These are phyloP conservation scores for Monosporascus sp. DNA, from an alignment of 2,329 filamentous ascomycete species.

Conservation along the genomic window DNA sequence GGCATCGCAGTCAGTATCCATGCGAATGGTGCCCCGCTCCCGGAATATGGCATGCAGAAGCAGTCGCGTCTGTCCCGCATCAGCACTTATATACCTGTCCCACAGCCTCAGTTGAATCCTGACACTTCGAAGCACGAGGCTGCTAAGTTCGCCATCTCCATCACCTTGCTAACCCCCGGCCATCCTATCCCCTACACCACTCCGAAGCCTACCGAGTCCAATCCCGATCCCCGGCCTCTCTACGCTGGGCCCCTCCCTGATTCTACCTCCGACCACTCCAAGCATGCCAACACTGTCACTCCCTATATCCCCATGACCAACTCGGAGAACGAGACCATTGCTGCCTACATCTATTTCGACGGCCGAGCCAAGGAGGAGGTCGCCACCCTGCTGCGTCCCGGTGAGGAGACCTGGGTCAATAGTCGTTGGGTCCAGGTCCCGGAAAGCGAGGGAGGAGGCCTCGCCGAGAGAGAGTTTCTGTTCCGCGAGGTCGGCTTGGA, in stretches of 20 bases:
- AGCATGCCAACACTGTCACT: slow-evolving; percentile 54
- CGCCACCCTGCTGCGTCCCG: slow-evolving; percentile 82
- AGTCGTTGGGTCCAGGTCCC: slow-evolving; percentile 96
- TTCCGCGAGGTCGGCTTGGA: slow-evolving; percentile 96
- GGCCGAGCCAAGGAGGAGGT: slow-evolving; percentile 94
- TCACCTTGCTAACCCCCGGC: slow-evolving; percentile 85
- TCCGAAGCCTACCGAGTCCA: slow-evolving; percentile 69
- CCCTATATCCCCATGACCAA: slow-evolving; percentile 91
- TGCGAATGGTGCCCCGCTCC: slow-evolving; percentile 69
- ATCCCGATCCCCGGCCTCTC: slow-evolving; percentile 77
- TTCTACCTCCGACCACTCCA: slow-evolving; percentile 40
- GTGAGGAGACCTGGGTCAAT: slow-evolving; percentile 99
- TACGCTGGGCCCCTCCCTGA: slow-evolving; percentile 68
- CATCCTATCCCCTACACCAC: slow-evolving; percentile 89
- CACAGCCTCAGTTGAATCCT: slow-evolving; percentile 72
- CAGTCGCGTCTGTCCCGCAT: slow-evolving; percentile 88
- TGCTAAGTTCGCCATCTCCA: slow-evolving; percentile 95
- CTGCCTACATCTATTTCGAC: slow-evolving; percentile 98
- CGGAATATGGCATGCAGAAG: slow-evolving; percentile 92
- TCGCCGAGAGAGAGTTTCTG: slow-evolving; percentile 93
- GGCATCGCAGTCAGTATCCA: slow-evolving; percentile 98
- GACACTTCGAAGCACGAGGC: slow-evolving; percentile 76
- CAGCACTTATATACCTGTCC: slow-evolving; percentile 94
- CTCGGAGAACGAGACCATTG: slow-evolving; percentile 93
- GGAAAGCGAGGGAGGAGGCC: slow-evolving; percentile 81